Evolutionary conservation across 2,329 filamentous ascomycete genomes (phyloP).

Genomic region (Penicillium sp.): DNA sequence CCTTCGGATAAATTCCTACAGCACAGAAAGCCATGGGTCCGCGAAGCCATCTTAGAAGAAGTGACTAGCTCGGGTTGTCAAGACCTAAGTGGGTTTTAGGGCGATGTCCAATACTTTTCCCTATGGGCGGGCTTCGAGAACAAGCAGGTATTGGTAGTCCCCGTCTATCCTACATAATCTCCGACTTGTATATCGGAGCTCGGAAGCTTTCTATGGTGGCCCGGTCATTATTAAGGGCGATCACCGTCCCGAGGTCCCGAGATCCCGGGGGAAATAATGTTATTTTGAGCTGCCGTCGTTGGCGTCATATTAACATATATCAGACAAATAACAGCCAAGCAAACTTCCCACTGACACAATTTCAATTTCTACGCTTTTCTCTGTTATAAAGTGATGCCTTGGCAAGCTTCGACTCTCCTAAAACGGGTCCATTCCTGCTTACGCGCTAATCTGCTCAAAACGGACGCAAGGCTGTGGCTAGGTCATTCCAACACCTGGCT

Average conservation of each 20-base stretch:
- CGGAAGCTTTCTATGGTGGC: background rate
- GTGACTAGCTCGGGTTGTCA: background rate
- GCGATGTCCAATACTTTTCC: background rate
- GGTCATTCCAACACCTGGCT: background rate
- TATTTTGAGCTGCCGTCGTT: background rate
- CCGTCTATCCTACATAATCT: background rate
- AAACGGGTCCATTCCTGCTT: background rate
- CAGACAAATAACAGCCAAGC: background rate
- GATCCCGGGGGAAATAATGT: background rate
- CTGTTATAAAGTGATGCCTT: background rate
- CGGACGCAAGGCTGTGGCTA: background rate
- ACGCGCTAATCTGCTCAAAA: conserved; percentile 1
- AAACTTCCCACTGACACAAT: background rate
- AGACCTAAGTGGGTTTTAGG: background rate
- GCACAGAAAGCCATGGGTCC: background rate
- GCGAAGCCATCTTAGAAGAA: background rate
- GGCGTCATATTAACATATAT: background rate
- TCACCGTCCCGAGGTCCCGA: background rate
- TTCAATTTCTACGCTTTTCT: background rate
- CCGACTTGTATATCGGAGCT: background rate
- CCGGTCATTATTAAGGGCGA: background rate
- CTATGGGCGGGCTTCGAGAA: background rate
- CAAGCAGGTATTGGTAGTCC: background rate
- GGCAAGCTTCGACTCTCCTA: background rate
- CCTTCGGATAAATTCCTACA: background rate